Evolutionary conservation across 129 eudicot genomes (phyloP).

Genomic region (Saussurea involucrata): DNA sequence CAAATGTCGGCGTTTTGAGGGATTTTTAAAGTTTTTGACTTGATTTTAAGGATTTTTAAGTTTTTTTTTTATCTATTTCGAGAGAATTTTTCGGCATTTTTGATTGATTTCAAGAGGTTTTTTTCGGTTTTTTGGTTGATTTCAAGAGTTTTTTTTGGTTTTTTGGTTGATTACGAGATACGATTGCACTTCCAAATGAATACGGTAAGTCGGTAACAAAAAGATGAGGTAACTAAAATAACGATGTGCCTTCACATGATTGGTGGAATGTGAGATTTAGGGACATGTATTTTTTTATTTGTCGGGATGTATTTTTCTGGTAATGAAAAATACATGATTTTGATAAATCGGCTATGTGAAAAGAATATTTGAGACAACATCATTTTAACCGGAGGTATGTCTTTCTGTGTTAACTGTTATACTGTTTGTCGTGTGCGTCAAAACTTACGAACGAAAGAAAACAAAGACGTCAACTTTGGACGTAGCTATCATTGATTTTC

Average conservation of each 20-base stretch:
- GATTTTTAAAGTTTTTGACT: no score
- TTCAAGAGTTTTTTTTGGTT: no score
- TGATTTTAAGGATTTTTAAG: no score
- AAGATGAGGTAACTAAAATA: background rate
- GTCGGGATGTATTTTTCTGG: background rate
- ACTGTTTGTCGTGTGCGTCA: background rate
- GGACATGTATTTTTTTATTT: background rate
- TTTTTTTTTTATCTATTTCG: no score
- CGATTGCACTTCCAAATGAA: no score
- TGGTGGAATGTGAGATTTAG: background rate
- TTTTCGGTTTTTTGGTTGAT: no score
- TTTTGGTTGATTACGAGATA: no score
- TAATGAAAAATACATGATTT: background rate
- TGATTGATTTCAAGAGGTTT: no score
- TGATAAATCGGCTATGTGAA: background rate
- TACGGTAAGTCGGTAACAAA: no score
- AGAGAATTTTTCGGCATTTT: no score
- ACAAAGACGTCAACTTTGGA: conserved; percentile 9
- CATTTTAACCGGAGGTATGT: conserved; percentile 23
- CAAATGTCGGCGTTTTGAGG: no score
- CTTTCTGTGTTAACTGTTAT: background rate
- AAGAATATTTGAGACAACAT: conserved; percentile 12
- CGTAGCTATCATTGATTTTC: conserved; percentile 21
- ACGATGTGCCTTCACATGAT: background rate
- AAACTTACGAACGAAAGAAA: conserved; percentile 5